phyloP scores from a whole-genome alignment of 805 yeast species.

The Scheffersomyces spartinae region DNA sequence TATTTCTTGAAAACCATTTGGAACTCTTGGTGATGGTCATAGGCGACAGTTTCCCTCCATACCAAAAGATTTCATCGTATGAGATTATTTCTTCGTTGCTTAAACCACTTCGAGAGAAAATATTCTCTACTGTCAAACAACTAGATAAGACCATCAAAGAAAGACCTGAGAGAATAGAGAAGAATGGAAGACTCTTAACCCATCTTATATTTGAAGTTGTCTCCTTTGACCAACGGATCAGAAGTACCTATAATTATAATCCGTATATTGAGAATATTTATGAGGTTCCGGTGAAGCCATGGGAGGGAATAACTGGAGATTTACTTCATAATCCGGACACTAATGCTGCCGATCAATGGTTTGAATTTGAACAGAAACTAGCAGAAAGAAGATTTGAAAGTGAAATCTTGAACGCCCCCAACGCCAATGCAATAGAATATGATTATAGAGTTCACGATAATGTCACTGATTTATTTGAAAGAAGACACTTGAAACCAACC shows the following conservation, averaged over 20 bases:
- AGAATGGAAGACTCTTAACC: conserved; percentile 37
- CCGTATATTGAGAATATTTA: conserved; percentile 20
- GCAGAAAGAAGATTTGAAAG: conserved; percentile 37
- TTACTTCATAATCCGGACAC: no score
- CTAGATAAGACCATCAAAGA: no score
- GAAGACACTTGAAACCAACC: conserved; percentile 35
- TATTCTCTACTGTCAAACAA: conserved; percentile 9
- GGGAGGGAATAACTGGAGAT: conserved; percentile 40
- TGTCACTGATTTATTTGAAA: conserved; percentile 2
- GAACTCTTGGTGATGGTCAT: conserved; percentile 28
- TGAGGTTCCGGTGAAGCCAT: conserved; percentile 16
- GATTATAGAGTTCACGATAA: conserved; percentile 21
- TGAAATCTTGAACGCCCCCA: conserved; percentile 35
- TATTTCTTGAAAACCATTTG: conserved; percentile 29
- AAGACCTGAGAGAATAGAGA: conserved; percentile 12
- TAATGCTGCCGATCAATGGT: conserved; percentile 35
- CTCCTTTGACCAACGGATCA: conserved; percentile 42
- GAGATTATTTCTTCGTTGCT: conserved; percentile 36
- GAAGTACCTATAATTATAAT: conserved; percentile 32
- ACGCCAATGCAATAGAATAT: conserved; percentile 47
- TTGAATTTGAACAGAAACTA: conserved; percentile 38
- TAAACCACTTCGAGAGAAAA: conserved; percentile 34
- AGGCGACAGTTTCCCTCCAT: conserved; percentile 15
- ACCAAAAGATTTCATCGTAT: conserved; percentile 18
- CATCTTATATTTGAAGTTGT: conserved; percentile 50